phyloP scores from a whole-genome alignment of 2,329 filamentous ascomycete species.

The Claviceps citrina region DNA sequence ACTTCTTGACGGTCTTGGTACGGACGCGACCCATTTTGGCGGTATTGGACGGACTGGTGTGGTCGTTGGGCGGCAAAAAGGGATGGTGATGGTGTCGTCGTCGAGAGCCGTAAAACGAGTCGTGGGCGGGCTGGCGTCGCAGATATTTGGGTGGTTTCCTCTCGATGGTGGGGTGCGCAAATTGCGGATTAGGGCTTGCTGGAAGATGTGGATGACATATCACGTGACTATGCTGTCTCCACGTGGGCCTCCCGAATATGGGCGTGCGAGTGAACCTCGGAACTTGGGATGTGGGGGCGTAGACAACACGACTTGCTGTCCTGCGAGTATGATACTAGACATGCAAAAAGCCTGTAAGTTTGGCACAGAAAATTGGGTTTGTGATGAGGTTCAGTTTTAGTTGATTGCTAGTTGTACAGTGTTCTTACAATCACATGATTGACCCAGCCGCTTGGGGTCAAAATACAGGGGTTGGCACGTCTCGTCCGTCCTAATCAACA shows the following conservation, averaged over 20 bases:
- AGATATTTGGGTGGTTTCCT: constrained; percentile 17
- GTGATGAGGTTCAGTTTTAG: constrained; percentile 1
- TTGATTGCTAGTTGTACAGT: constrained; percentile 7
- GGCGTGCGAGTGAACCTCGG: no score
- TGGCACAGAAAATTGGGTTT: no score
- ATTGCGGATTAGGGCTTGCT: constrained; percentile 16
- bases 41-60: constrained; percentile 27
- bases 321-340: no score
- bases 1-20: constrained; percentile 57
- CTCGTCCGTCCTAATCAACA: not conserved
- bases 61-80: constrained; percentile 20
- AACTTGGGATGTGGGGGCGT: no score
- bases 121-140: constrained; percentile 3
- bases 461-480: constrained; percentile 2
- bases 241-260: no score
- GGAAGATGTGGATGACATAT: constrained; percentile 5
- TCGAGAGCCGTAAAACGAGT: constrained; percentile 9
- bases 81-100: constrained; percentile 3
- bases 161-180: constrained; percentile 9
- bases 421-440: constrained; percentile 5
- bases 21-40: constrained; percentile 56
- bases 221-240: constrained; percentile 13
- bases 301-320: no score
- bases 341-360: no score
- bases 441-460: constrained; percentile 1